Conservation (phyloP, 176 grass and related monocot species). For the Oryza nivara region DNA sequence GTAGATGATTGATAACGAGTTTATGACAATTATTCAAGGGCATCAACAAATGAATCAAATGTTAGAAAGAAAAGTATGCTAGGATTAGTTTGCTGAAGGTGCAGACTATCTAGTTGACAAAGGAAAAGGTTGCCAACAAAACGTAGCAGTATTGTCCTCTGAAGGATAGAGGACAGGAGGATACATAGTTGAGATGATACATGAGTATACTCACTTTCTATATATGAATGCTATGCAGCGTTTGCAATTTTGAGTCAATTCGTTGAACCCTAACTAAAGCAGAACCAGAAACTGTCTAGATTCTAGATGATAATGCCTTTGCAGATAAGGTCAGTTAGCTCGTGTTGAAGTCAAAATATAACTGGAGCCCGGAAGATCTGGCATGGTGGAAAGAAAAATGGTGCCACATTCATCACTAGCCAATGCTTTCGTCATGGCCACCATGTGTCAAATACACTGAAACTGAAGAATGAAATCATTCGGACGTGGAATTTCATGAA, state of each 20-base stretch:
- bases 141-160: neutral
- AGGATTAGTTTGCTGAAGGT: too few species aligned
- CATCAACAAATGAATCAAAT: too few species aligned
- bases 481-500: neutral
- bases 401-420: neutral
- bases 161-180: neutral
- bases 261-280: neutral
- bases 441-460: neutral
- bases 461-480: neutral
- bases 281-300: neutral
- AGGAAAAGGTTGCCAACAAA: neutral
- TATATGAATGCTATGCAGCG: neutral
- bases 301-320: neutral
- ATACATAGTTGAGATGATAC: neutral
- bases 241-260: neutral
- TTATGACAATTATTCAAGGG: too few species aligned
- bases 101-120: too few species aligned
- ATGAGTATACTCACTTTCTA: neutral
- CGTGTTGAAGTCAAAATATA: neutral
- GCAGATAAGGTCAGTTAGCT: neutral
- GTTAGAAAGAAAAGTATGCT: too few species aligned
- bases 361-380: neutral
- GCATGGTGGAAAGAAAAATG: neutral
- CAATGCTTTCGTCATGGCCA: neutral
- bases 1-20: too few species aligned